phyloP scores from a whole-genome alignment of 2,329 filamentous ascomycete genomes.

The Diaporthe aspalathi region DNA sequence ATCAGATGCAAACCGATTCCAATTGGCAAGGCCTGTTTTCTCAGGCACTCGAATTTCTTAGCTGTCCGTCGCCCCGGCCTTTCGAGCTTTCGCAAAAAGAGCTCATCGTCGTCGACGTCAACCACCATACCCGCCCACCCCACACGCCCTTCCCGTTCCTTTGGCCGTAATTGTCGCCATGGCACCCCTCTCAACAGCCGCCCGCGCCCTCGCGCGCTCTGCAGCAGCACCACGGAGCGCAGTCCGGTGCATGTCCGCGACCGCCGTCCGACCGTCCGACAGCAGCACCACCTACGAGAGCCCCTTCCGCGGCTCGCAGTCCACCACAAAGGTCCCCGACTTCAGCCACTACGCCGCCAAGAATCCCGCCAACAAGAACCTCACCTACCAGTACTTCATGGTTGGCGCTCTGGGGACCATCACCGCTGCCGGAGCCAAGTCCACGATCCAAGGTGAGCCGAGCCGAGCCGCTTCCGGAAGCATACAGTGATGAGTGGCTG shows the following conservation, averaged over 20 bases:
- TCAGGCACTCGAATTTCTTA: constrained; percentile 41
- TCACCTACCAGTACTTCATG: constrained; percentile 98
- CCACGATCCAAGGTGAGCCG: constrained; percentile 92
- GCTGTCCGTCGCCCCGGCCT: constrained; percentile 40
- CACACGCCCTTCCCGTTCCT: constrained; percentile 44
- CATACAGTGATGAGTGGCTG: neutral
- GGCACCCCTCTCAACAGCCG: constrained; percentile 76
- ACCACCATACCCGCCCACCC: constrained; percentile 42
- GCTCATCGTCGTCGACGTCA: constrained; percentile 54
- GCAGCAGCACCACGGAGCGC: constrained; percentile 46
- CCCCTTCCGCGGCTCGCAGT: constrained; percentile 71
- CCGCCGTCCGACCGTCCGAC: constrained; percentile 58
- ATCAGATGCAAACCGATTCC: constrained; percentile 36
- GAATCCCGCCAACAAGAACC: constrained; percentile 76
- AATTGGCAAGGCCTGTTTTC: constrained; percentile 38
- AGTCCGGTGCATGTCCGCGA: constrained; percentile 68
- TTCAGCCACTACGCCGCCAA: constrained; percentile 89
- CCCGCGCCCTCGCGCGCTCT: constrained; percentile 75
- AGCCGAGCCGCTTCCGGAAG: constrained; percentile 21
- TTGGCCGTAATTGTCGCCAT: constrained; percentile 55
- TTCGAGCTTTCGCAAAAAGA: constrained; percentile 55
- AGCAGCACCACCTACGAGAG: constrained; percentile 62
- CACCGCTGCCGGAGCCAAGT: constrained; percentile 94
- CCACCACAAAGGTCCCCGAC: constrained; percentile 81
- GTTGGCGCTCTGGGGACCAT: constrained; percentile 94